Evolutionary conservation across 805 yeast genomes (phyloP), one percentile per base, ranked within the genome.

Genomic region (Myxozyma lipomycoides): DNA sequence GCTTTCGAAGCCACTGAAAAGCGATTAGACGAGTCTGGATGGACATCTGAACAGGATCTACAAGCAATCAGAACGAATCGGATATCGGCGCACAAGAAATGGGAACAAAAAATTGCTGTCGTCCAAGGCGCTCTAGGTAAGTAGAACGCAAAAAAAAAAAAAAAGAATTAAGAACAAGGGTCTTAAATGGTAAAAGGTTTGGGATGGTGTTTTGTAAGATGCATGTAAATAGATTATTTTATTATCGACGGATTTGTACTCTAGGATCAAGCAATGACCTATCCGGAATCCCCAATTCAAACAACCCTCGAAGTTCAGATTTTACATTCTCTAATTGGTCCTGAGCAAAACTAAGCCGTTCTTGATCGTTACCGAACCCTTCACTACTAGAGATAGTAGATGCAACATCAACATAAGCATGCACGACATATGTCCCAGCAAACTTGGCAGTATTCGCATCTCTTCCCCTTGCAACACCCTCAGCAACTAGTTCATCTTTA

Each of bases 1-100:
- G 58, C 58, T n/a, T 54, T 54, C 26, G 56, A 37, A 30, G 58
- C 48, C 7, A 50, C 58, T n/a, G 58, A 54, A 28, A 38, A 40
- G 21, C 24, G 56, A 25, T 42, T 54, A 22, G 30, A 42, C 7
- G 57, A 54, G 22, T 47, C 52, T 21, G 58, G 56, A 6, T 54
- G 58, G 58, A 54, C 57, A 7, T 51, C 56, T 1, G 56, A 54
- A 1, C 50, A 45, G 26, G 58, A 54, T 3, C 21, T 54, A 17
- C 46, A 43, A 4, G 58, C 56, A 7, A 48, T 54, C 15, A 34
- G 53, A n/a, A 42, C 45, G 15, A 53, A 52, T 44, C 26, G 58
- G 22, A 32, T 43, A n/a, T 51, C 53, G 15, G 48, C 58, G n/a
- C 32, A 51, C 21, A 30, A 35, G 38, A 48, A 47, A 24, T 54